A percentile compares a stretch with the other conserved stretches of the same genome.
phyloP scores from a whole-genome alignment of 306 rosid species.

The Delonix regia region DNA sequence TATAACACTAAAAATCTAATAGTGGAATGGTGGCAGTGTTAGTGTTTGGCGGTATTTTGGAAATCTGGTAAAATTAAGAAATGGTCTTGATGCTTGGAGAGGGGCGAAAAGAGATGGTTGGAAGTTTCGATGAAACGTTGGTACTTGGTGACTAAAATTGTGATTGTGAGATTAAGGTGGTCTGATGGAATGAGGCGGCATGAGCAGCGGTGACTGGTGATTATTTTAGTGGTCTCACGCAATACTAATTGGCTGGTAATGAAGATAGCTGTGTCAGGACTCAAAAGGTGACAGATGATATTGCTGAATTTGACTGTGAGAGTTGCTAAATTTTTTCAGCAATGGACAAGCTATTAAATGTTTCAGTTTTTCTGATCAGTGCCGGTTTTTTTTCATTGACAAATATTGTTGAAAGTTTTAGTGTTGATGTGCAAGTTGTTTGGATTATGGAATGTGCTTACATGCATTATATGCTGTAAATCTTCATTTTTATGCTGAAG shows the following conservation, averaged over 20 bases:
- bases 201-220: background rate
- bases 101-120: background rate
- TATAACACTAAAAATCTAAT: background rate
- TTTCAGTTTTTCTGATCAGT: background rate
- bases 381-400: background rate
- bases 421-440: background rate
- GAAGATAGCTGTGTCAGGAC: background rate
- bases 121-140: background rate
- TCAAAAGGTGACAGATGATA: background rate
- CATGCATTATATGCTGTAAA: background rate
- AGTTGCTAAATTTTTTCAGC: constrained; percentile 1
- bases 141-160: background rate
- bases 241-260: background rate
- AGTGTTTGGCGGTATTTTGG: constrained; percentile 21
- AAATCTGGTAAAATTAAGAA: constrained; percentile 6
- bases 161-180: background rate
- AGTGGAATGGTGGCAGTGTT: constrained; percentile 1
- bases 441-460: background rate
- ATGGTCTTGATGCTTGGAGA: constrained; percentile 2
- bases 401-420: background rate
- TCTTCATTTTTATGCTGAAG: background rate
- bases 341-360: background rate
- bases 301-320: background rate
- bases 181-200: background rate
- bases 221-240: background rate